Base-by-base conservation (phyloP, 2,329 filamentous ascomycete species). In the Diaporthe ilicicola region DNA sequence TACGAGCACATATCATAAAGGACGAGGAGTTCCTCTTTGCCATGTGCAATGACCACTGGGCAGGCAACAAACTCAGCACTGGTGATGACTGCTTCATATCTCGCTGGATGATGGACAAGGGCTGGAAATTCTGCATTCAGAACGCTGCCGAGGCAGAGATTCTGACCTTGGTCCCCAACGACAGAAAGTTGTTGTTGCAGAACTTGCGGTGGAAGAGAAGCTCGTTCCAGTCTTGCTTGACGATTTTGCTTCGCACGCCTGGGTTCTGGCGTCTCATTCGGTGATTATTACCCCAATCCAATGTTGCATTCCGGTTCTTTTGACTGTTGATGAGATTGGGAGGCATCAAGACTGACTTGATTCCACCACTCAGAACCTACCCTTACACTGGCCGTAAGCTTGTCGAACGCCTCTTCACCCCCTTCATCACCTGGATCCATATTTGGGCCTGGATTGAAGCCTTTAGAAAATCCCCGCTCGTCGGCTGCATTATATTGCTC, bases 121-220 rank as follows among this genome's bases (percentile, higher is more conserved):
- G 29, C 13, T 64, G 59, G 44, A 64, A 64, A 10, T 64, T 64
- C n/a, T 64, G 59, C 29, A 64, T 64, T 5, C 59, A 64, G n/a
- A 64, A 64, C 13, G 59, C 59, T 3, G 44, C 3, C 6, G 59
- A 64, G n/a, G 42, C 59, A 10, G 59, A 64, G n/a, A 50, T 64
- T 3, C n/a, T 64, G 27, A 64, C 59, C 9, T 50, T 64, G 19
- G 50, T 64, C 17, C 59, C 59, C 2, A 37, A 9, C 5, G 59
- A 64, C 44, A 64, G 29, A 13, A 64, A 50, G 19, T 24, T 64
- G 59, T 32, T 64, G 29, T n/a, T 64, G 17, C 59, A 64, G 27
- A 64, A 64, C 34, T 44, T 64, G 59, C 42, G 59, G 2, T 64
- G 59, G 59, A 64, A 64, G 13, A 64, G 59, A n/a, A 64, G 59